Evolutionary conservation across 2,329 filamentous ascomycete species (phyloP).

Genomic region (Ramularia endophylla): DNA sequence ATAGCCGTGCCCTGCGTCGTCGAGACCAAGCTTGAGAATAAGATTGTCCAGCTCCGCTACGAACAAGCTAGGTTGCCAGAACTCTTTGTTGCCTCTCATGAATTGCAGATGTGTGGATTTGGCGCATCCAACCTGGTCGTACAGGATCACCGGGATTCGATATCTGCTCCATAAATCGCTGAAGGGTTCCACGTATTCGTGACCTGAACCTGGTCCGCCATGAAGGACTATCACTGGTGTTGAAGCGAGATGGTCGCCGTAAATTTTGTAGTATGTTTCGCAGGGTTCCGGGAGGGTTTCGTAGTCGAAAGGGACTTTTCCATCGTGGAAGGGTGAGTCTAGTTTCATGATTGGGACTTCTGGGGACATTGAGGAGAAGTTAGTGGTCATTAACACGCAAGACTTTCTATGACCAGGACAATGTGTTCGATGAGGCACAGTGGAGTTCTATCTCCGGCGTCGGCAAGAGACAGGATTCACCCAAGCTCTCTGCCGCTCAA

Average conservation of each 20-base stretch:
- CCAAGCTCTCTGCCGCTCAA: no score
- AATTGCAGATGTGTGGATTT: slow-evolving; percentile 42
- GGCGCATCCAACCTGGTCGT: slow-evolving; percentile 46
- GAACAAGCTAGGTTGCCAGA: slow-evolving; percentile 43
- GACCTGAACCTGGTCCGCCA: slow-evolving; percentile 37
- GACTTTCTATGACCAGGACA: no score
- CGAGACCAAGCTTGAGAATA: slow-evolving; percentile 29
- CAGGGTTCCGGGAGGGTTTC: slow-evolving; percentile 22
- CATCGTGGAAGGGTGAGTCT: slow-evolving; percentile 1
- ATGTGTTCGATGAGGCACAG: no score
- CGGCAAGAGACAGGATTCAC: no score
- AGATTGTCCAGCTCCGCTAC: slow-evolving; percentile 43
- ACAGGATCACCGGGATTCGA: slow-evolving; percentile 40
- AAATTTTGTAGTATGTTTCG: slow-evolving; percentile 11
- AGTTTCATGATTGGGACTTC: no score
- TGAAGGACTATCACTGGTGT: slow-evolving; percentile 31
- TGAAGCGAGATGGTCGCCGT: not conserved
- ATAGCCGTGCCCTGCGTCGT: slow-evolving; percentile 18
- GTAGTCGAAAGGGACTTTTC: slow-evolving; percentile 18
- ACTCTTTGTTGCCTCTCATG: slow-evolving; percentile 35
- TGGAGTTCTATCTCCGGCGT: no score
- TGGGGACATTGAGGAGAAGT: no score
- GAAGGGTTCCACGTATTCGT: slow-evolving; percentile 25
- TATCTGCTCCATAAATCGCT: slow-evolving; percentile 27
- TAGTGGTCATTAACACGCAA: no score